Base-by-base conservation (phyloP, 345 rosid genomes). In the Xanthoceras sorbifolium region DNA sequence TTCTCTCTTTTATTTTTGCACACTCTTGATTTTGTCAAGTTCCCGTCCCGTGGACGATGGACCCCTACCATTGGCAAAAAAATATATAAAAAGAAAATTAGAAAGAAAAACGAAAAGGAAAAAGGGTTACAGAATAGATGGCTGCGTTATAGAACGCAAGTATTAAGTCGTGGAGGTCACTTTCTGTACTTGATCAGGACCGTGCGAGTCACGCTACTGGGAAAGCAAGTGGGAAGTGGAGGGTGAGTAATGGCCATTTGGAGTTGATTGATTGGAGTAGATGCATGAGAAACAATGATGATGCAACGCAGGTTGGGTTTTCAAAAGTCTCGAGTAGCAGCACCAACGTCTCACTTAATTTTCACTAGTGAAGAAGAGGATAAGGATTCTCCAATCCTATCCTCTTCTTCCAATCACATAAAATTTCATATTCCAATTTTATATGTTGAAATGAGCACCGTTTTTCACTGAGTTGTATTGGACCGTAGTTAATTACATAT, bases 331-430 rank as follows among this genome's bases (percentile, higher is more conserved):
- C 12, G 52, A 66, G 50, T n/a, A 1, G 31, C 6, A 14, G 15
- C 34, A 20, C 17, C 8, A 0, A 12, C 22, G 63, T 38, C 75
- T 72, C 66, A 72, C 54, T 66, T 72, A 72, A 57, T 57, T 59
- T 72, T 31, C 34, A 59, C 36, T 66, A 54, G 22, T 25, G 22
- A 59, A 69, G n/a, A n/a, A n/a, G 65, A 36, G 54, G 75, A 72
- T 59, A 23, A 71, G 32, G 66, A 72, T 59, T 15, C 54, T 36
- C 54, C 31, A 1, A 3, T 31, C 22, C n/a, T n/a, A n/a, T n/a
- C n/a, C n/a, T n/a, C n/a, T n/a, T n/a, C n/a, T n/a, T n/a, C n/a
- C n/a, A n/a, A n/a, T n/a, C n/a, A n/a, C n/a, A n/a, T n/a, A n/a
- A n/a, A n/a, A n/a, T n/a, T n/a, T n/a, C n/a, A n/a, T n/a, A n/a